A percentile compares a stretch with the other conserved stretches of the same genome.
These are phyloP conservation scores for Tylopilus orsonianus DNA, from an alignment of 1,284 basidiomycete species.

Conservation along the genomic window DNA sequence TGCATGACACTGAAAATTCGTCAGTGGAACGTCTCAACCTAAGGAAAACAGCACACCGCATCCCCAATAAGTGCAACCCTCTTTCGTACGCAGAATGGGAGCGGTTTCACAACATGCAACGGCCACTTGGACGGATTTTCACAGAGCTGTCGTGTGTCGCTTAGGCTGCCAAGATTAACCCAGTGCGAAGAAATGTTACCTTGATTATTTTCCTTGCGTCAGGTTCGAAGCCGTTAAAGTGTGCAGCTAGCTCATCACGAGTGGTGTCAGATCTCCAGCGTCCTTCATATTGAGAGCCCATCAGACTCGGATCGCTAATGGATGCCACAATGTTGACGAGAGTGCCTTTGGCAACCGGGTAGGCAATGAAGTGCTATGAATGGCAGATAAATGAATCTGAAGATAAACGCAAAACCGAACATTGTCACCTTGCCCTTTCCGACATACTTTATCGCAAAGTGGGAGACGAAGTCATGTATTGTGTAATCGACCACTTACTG, in stretches of 20 bases:
- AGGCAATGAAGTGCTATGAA: constrained; percentile 39
- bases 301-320: no score
- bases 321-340: no score
- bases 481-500: constrained; percentile 8
- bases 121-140: no score
- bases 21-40: no score
- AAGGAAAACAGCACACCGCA: no score
- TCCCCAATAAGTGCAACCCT: no score
- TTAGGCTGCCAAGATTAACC: background rate
- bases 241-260: constrained; percentile 29
- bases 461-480: background rate
- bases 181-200: constrained; percentile 24
- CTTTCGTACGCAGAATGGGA: no score
- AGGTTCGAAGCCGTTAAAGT: constrained; percentile 42
- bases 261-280: constrained; percentile 36
- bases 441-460: constrained; percentile 6
- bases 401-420: no score
- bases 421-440: constrained; percentile 19
- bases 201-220: constrained; percentile 41
- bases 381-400: background rate
- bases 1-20: no score
- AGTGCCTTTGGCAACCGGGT: constrained; percentile 42
- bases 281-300: constrained; percentile 36
- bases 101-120: no score
- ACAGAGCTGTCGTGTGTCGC: no score